phyloP scores from a whole-genome alignment of 768 basidiomycete genomes.

The Lactarius trivialis region DNA sequence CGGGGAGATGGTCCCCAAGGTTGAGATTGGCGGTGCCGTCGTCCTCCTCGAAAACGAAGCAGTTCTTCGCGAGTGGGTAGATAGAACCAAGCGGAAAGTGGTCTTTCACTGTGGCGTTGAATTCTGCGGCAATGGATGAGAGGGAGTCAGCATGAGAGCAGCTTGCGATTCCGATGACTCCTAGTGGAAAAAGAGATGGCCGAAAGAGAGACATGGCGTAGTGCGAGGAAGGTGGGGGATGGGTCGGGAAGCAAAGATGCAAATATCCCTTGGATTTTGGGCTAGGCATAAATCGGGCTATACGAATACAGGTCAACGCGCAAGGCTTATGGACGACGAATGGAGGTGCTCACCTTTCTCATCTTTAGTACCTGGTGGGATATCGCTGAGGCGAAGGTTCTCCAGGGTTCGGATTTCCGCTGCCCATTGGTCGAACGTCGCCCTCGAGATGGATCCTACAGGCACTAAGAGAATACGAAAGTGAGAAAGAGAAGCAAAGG shows the following conservation, averaged over 20 bases:
- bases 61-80: conserved; percentile 74
- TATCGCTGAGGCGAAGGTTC: conserved; percentile 70
- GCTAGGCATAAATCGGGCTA: conserved; percentile 80
- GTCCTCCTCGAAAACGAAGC: conserved; percentile 78
- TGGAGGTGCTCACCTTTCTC: conserved; percentile 51
- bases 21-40: conserved; percentile 50
- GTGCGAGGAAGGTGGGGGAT: conserved; percentile 67
- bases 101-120: conserved; percentile 56
- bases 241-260: conserved; percentile 71
- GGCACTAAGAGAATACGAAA: conserved; percentile 82
- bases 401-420: conserved; percentile 68
- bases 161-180: conserved; percentile 81
- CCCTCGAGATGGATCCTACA: conserved; percentile 63
- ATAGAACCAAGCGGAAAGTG: conserved; percentile 60
- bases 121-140: conserved; percentile 52
- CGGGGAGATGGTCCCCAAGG: conserved; percentile 49
- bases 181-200: conserved; percentile 77
- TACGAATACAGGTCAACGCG: conserved; percentile 14
- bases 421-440: conserved; percentile 70
- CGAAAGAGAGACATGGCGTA: conserved; percentile 64
- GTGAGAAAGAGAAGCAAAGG: conserved; percentile 80
- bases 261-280: conserved; percentile 70
- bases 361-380: conserved; percentile 72
- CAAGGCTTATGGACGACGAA: neutral
- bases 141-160: conserved; percentile 51